Evolutionary conservation across 148 eudicot species (phyloP), one percentile per base, ranked within the genome.

Genomic region (Nepenthes gracilis): DNA sequence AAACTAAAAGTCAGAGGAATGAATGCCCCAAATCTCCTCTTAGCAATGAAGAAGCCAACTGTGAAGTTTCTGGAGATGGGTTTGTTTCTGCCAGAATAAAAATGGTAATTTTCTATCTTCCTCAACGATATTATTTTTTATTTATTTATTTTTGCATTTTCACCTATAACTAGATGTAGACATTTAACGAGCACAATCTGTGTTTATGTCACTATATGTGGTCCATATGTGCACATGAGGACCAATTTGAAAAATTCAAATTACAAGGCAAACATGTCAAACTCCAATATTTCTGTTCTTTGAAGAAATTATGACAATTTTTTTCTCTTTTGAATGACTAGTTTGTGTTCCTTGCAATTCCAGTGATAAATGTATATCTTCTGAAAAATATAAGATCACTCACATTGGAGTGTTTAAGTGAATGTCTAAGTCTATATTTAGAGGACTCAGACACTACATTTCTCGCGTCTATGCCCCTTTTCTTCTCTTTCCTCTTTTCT

Each of bases 61-160:
- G 48, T 58, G 85, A 84, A 62, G 70, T 47, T 68, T 68, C 89
- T 52, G 71, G 77, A 57, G 81, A 83, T 68, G 87, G 86, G 55
- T 94, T 94, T 84, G 91, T 94, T 50, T 86, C 90, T 72, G 99
- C 99, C 50, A 85, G 87, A 67, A 73, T 85, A 54, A 94, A 94
- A 83, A 55, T 94, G 97, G 99, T 94, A 89, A 54, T 33, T 2
- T 52, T 49, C 53, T n/a, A 49, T 49, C n/a, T 49, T 6, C 53
- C 12, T 49, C 11, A 0, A 10, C 1, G 1, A 6, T 14, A 2
- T 14, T 54, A 54, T 54, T 36, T 13, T 10, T 53, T 43, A 2
- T 32, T 37, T 49, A 13, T 47, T 35, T 23, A 14, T 9, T 2
- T 23, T 23, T 23, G 23, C 23, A 23, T 23, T 36, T 47, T 53